A percentile compares a stretch with the other conserved stretches of the same genome.
Evolutionary conservation across 305 asterid species (phyloP).

Genomic region (Euphrasia arctica): DNA sequence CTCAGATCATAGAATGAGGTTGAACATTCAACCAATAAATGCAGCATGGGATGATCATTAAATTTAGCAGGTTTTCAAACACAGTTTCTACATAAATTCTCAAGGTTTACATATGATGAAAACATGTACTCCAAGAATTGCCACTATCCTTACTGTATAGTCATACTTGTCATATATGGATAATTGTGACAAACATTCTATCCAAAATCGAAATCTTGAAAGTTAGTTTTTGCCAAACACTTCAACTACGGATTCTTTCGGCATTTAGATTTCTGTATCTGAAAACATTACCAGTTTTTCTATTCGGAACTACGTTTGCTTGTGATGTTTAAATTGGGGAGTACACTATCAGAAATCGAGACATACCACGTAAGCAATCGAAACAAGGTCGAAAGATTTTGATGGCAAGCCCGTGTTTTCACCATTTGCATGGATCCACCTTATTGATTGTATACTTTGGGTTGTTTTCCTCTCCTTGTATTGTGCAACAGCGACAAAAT

Average conservation of each 20-base stretch:
- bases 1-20: background rate
- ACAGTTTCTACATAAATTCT: background rate
- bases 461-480: constrained; percentile 55
- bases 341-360: constrained; percentile 1
- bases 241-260: background rate
- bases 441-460: constrained; percentile 38
- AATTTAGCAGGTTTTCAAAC: background rate
- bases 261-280: background rate
- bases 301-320: background rate
- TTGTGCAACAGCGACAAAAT: constrained; percentile 89
- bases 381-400: constrained; percentile 76
- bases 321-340: background rate
- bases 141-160: too few species aligned
- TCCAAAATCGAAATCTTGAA: background rate
- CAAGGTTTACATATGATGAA: too few species aligned
- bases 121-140: too few species aligned
- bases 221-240: background rate
- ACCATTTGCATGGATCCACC: constrained; percentile 85
- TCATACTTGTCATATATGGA: too few species aligned
- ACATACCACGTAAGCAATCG: constrained; percentile 83
- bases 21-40: background rate
- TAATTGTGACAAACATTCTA: background rate
- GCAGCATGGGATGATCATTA: background rate
- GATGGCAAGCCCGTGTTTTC: constrained; percentile 89
- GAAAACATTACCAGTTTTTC: background rate